A percentile compares a stretch with the other conserved stretches of the same genome.
These are phyloP conservation scores for Phaeosphaeria sp. DNA, from an alignment of 2,329 filamentous ascomycete species.

Conservation along the genomic window DNA sequence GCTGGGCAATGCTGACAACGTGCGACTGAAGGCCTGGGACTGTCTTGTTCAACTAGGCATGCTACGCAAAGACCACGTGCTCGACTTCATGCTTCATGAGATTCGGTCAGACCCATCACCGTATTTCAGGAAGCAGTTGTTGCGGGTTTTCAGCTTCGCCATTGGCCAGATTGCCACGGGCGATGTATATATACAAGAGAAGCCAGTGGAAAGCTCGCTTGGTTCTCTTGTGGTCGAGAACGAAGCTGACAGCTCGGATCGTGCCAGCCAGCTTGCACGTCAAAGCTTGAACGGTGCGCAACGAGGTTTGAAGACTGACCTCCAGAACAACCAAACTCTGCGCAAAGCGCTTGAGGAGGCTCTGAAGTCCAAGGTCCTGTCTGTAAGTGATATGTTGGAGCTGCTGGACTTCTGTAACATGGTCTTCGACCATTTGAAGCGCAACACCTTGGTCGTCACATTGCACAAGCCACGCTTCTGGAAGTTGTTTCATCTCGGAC, in stretches of 20 bases:
- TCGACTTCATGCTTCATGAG: constrained; percentile 64
- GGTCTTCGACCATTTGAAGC: constrained; percentile 57
- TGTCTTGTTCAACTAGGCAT: constrained; percentile 64
- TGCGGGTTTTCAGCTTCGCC: constrained; percentile 61
- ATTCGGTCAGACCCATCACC: constrained; percentile 65
- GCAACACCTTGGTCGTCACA: constrained; percentile 57
- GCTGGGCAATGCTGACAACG: constrained; percentile 65
- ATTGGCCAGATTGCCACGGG: constrained; percentile 67
- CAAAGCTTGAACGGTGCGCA: constrained; percentile 66
- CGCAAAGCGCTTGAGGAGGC: constrained; percentile 64
- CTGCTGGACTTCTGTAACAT: constrained; percentile 65
- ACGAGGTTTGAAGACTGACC: constrained; percentile 61
- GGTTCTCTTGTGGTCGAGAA: constrained; percentile 64
- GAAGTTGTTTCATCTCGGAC: constrained; percentile 60
- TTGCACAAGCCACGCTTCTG: constrained; percentile 65
- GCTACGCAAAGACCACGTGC: constrained; percentile 56
- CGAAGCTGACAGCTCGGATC: constrained; percentile 50
- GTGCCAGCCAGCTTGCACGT: constrained; percentile 62
- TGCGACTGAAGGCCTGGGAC: constrained; percentile 66
- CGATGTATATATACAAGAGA: constrained; percentile 46
- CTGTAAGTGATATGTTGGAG: constrained; percentile 61
- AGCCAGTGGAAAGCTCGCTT: constrained; percentile 39
- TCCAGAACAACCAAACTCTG: constrained; percentile 58
- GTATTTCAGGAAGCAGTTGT: constrained; percentile 62
- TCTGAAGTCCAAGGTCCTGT: constrained; percentile 57